Conservation (phyloP, 2,329 filamentous ascomycete genomes). For the Epichloe elymi region DNA sequence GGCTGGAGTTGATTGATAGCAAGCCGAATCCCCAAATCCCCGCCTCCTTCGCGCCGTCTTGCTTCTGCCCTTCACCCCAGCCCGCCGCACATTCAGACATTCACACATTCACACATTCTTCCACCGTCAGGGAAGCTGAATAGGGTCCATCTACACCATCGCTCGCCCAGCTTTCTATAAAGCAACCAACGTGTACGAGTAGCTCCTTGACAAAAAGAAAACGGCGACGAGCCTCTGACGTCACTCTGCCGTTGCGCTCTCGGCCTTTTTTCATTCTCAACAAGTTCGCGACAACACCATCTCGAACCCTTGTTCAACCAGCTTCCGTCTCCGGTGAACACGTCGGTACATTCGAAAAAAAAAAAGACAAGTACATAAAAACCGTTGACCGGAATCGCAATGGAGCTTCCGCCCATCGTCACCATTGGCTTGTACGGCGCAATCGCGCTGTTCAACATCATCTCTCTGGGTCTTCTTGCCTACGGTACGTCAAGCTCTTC, state of each 20-base stretch:
- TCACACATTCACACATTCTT: neutral
- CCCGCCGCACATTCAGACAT: neutral
- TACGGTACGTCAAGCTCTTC: conserved; percentile 2
- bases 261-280: neutral
- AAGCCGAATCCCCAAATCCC: neutral
- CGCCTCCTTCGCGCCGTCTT: neutral
- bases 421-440: conserved; percentile 4
- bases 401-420: conserved; percentile 5
- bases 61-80: too few species aligned
- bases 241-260: neutral
- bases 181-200: neutral
- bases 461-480: conserved; percentile 4
- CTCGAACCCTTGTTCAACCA: neutral
- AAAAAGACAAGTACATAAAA: too few species aligned
- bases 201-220: neutral
- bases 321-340: too few species aligned
- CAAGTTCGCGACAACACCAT: neutral
- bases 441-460: conserved; percentile 6
- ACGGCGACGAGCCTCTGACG: neutral
- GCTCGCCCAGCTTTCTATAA: neutral
- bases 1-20: too few species aligned
- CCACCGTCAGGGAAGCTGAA: neutral
- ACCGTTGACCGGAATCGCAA: neutral
- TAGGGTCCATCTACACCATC: neutral
- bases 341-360: too few species aligned